These are phyloP conservation scores for Cutaneotrichosporon sp. DNA, from an alignment of 1,284 basidiomycete genomes.

Conservation along the genomic window DNA sequence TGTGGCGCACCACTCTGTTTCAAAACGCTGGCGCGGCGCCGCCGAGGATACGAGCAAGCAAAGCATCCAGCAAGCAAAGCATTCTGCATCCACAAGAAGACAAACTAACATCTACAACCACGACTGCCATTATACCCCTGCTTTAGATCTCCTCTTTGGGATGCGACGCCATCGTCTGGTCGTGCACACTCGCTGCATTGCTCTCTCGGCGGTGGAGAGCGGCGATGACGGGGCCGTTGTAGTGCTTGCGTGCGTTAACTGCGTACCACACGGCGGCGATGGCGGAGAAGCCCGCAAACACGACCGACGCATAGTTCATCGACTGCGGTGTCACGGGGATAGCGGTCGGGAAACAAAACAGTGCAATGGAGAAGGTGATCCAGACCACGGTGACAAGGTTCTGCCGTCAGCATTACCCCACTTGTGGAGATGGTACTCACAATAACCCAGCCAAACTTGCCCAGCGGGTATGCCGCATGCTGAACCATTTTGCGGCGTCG, in stretches of 20 bases:
- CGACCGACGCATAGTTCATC: constrained; percentile 55
- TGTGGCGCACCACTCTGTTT: too few species aligned
- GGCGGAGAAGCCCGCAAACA: constrained; percentile 57
- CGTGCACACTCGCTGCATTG: not conserved
- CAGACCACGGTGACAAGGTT: constrained; percentile 32
- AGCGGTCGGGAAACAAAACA: constrained; percentile 24
- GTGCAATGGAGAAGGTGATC: constrained; percentile 19
- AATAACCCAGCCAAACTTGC: constrained; percentile 42
- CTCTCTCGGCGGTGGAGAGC: not conserved
- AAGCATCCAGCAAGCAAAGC: too few species aligned
- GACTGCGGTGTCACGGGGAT: constrained; percentile 32
- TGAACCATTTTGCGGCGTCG: constrained; percentile 39
- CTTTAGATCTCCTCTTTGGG: too few species aligned
- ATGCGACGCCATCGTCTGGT: too few species aligned
- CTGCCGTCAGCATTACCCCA: constrained; percentile 15
- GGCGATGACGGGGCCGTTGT: constrained; percentile 31
- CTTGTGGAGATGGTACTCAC: not conserved
- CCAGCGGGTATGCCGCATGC: constrained; percentile 37
- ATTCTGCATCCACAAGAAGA: too few species aligned
- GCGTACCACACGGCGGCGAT: constrained; percentile 58
- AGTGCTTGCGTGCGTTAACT: constrained; percentile 45
- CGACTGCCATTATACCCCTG: too few species aligned
- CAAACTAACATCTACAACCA: too few species aligned
- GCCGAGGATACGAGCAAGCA: too few species aligned
- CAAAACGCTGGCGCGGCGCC: too few species aligned